Evolutionary conservation across 2,329 filamentous ascomycete species (phyloP), one percentile per base, ranked within the genome.

Genomic region (Penicillium sp.): DNA sequence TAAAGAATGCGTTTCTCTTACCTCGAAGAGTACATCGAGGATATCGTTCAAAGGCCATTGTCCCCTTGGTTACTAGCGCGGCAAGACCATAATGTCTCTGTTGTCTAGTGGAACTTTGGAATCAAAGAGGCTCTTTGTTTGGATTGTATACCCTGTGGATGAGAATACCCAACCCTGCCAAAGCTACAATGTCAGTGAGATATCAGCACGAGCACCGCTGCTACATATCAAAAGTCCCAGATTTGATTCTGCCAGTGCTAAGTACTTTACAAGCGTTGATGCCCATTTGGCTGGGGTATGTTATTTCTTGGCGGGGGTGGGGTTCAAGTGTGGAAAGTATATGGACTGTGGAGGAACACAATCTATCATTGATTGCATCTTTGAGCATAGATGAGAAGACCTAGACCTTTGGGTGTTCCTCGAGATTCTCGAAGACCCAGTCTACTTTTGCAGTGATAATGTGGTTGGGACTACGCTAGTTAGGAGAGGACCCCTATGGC

Each of bases 291-390:
- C 15, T 17, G 21, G 26, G 31, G 21, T 13, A 26, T 6, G 21
- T 5, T 37, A 7, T 29, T 28, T 38, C 31, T 47, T 47, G 37
- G 48, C 43, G 43, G 32, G 38, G 32, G 48, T 42, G 43, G 43
- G 48, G 43, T 51, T 37, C 17, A 19, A 12, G 17, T 43, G 24
- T 34, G 29, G 21, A 40, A 34, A n/a, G 28, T 38, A 22, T 10
- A 43, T 35, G 19, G 40, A 28, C 24, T 43, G 45, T 35, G 45
- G 45, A 48, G 39, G 43, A 29, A 37, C n/a, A 29, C 15, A 19
- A 37, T 32, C 34, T 33, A 45, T 42, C 42, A 26, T 42, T 42
- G 43, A 31, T 42, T 42, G 37, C 7, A 22, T 32, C 37, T 12
- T 17, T 13, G 12, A 21, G 19, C 6, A 32, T 35, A 8, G 24